Evolutionary conservation across 169 alveolate genomes (phyloP), one percentile per base, ranked within the genome.

Genomic region (Eimeria acervulina): DNA sequence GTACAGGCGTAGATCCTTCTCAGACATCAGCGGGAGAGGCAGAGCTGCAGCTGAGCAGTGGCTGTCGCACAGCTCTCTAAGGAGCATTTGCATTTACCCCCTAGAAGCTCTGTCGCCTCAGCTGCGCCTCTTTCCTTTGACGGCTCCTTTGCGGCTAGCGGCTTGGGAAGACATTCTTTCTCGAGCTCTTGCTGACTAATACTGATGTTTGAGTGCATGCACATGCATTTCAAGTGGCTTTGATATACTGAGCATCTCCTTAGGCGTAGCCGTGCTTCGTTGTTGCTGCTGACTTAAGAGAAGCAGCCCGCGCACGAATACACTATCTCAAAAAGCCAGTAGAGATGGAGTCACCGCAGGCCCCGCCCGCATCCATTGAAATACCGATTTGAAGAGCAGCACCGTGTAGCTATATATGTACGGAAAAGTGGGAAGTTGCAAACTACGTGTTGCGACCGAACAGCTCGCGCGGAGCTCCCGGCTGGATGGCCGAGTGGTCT

Each of bases 401-500:
- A n/a, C n/a, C n/a, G n/a, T n/a, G n/a, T n/a, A n/a, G 68, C 7
- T 55, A 12, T 15, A 15, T 55, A 7, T 6, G 17, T 61, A 19
- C 26, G 8, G 0, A 26, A 5, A n/a, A 15, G 12, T 26, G 19
- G 36, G 12, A 19, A 23, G 72, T 26, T 26, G 78, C 78, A 15
- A 26, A 17, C 36, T 23, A 3, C 33, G 70, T 23, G 70, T 23
- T 2, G 23, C 23, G 33, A 10, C 10, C 31, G 31, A 26, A 26
- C 12, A 61, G 10, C 36, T 61, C 33, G 33, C 17, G 23, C 38
- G 36, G 17, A n/a, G 90, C 51, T 0, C 44, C 33, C 38, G 93
- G 94, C 94, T 87, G 98, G 99, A 97, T 99, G 99, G 99, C 99
- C 99, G 99, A 99, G 99, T 98, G 99, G 99, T 98, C 99, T 98